phyloP scores from a whole-genome alignment of 108 stramenopile species.

The Cyclotella sp. region DNA sequence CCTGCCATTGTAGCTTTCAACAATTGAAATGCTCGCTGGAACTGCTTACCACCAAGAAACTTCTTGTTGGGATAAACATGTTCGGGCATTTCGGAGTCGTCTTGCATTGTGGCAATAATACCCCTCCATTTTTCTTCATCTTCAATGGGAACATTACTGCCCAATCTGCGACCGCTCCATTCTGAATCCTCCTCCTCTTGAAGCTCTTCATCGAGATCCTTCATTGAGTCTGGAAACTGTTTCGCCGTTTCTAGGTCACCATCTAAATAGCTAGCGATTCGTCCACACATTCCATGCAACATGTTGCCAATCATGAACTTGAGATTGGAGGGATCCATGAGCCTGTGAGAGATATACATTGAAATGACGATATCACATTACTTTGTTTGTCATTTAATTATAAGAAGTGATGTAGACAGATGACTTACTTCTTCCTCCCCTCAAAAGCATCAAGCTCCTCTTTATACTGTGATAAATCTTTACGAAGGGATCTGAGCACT shows the following conservation, averaged over 20 bases:
- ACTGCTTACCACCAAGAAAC: constrained; percentile 81
- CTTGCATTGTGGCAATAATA: constrained; percentile 47
- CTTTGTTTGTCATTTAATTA: not conserved
- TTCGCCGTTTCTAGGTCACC: constrained; percentile 64
- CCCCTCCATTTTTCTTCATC: constrained; percentile 69
- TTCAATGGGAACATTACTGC: constrained; percentile 40
- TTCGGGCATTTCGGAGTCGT: constrained; percentile 45
- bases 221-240: constrained; percentile 61
- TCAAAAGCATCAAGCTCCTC: constrained; percentile 51
- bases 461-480: constrained; percentile 49
- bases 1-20: constrained; percentile 61
- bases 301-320: constrained; percentile 44
- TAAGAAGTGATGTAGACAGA: not conserved
- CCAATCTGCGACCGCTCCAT: constrained; percentile 53
- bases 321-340: constrained; percentile 1
- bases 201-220: constrained; percentile 68
- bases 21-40: constrained; percentile 67
- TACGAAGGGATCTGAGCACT: constrained; percentile 56
- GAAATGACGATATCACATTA: too few relatives aligned
- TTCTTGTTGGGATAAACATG: constrained; percentile 55
- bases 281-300: constrained; percentile 56
- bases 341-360: not conserved
- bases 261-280: constrained; percentile 63
- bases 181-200: constrained; percentile 72
- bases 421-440: constrained; percentile 39